These are phyloP conservation scores for Biscogniauxia sp. DNA, from an alignment of 2,329 filamentous ascomycete species.

Conservation along the genomic window DNA sequence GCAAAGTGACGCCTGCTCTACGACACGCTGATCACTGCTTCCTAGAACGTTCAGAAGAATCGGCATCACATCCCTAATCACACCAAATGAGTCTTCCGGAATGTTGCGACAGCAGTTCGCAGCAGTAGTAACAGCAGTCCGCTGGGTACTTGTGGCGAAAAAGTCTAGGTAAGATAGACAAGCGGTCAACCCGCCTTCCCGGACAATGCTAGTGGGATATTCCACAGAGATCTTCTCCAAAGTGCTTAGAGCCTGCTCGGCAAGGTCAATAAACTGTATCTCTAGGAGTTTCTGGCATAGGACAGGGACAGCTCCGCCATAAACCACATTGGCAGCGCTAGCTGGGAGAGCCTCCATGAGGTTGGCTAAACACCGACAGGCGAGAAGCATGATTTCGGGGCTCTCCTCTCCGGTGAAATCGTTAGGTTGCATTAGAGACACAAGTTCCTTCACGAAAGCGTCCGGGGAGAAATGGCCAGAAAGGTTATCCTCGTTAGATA, in stretches of 20 bases:
- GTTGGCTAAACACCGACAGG: conserved; percentile 93
- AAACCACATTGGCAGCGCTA: conserved; percentile 92
- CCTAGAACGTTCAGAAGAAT: conserved; percentile 85
- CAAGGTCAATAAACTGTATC: conserved; percentile 95
- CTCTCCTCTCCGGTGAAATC: conserved; percentile 83
- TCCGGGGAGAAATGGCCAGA: conserved; percentile 94
- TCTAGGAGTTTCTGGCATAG: conserved; percentile 93
- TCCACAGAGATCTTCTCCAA: conserved; percentile 97
- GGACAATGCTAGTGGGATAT: conserved; percentile 91
- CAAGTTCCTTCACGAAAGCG: conserved; percentile 91
- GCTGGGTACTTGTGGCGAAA: conserved; percentile 94
- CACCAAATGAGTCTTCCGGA: conserved; percentile 86
- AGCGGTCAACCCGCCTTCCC: conserved; percentile 92
- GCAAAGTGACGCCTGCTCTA: conserved; percentile 93
- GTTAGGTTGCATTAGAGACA: conserved; percentile 85
- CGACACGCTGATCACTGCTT: conserved; percentile 93
- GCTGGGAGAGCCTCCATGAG: conserved; percentile 95
- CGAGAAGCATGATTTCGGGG: conserved; percentile 94
- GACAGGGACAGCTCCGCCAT: conserved; percentile 92
- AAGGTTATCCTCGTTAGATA: conserved; percentile 95
- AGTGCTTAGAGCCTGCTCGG: conserved; percentile 94
- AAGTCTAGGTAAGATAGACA: conserved; percentile 96
- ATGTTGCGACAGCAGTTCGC: conserved; percentile 98
- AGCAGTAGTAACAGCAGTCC: conserved; percentile 93
- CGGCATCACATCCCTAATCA: conserved; percentile 94